Evolutionary conservation across 441 rosid genomes (phyloP), one percentile per base, ranked within the genome.

Genomic region (Brassica balearica): DNA sequence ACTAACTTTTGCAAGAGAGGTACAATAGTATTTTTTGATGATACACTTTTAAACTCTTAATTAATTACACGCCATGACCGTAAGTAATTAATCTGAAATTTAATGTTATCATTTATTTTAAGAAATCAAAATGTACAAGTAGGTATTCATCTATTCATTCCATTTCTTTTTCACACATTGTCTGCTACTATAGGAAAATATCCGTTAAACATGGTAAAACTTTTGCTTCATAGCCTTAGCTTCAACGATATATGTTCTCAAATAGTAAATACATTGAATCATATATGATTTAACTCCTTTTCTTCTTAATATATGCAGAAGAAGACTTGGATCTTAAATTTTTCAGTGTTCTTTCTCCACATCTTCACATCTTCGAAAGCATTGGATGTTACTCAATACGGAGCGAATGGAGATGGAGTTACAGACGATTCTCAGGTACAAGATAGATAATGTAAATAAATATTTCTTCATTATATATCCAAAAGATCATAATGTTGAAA

Each of bases 401-500:
- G 87, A 71, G 90, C 90, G 9, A 23, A 51, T 58, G 87, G 90
- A 55, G 74, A 85, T 80, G 87, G 90, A 68, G 77, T 10, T 73
- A 79, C 81, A 73, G 88, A 87, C 14, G 85, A 84, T 81, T 81
- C 90, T 0, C 75, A 77, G 67, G 90, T 83, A 81, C 73, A 17
- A 9, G 0, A 15, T 51, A 11, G 6, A 29, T 17, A 55, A 59
- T 38, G 8, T 22, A 12, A 22, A 7, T 38, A 11, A 56, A 19
- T 25, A 53, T 65, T 51, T 68, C 7, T 29, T 55, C 68, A 63
- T 63, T 36, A 14, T 14, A 61, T 12, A 6, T 59, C 6, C 46
- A 59, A 60, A 43, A 3, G 0, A 17, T 62, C 1, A 3, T 60
- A 23, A 15, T 43, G 1, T 2, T 1, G 36, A 48, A 64, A 41